These are phyloP conservation scores for Daucus carota DNA, from an alignment of 129 eudicot genomes.

Conservation along the genomic window DNA sequence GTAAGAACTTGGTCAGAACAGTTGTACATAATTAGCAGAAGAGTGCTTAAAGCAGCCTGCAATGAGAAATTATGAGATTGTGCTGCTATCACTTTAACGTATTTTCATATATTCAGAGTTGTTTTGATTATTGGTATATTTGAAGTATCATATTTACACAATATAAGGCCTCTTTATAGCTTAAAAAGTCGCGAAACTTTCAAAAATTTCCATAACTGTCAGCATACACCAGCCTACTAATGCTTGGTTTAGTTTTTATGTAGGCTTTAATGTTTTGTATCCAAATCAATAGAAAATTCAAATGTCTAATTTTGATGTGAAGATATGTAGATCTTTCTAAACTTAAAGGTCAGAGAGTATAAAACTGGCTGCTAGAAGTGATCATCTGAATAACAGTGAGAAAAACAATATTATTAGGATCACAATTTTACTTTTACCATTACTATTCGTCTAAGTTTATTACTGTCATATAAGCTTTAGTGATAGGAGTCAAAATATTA, in stretches of 20 bases:
- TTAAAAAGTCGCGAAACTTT: neutral
- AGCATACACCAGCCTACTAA: neutral
- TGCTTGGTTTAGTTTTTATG: neutral
- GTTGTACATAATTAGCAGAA: conserved; percentile 77
- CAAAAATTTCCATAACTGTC: neutral
- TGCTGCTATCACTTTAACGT: neutral
- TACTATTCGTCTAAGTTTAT: neutral
- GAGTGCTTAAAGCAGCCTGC: conserved; percentile 76
- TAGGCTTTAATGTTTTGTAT: neutral
- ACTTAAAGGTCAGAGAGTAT: neutral
- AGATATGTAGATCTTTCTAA: neutral
- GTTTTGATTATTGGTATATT: neutral
- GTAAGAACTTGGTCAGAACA: conserved; percentile 84
- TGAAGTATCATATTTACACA: neutral
- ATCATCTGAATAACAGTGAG: neutral
- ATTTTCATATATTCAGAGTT: neutral
- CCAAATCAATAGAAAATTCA: neutral
- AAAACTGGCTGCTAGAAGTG: neutral
- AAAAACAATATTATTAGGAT: neutral
- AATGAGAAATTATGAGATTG: neutral
- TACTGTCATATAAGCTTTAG: neutral
- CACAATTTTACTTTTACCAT: neutral
- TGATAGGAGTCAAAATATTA: neutral
- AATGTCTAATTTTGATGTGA: neutral
- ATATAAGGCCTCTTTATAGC: neutral